Percentiles rank a stretch among this genome's conserved stretches.
phyloP scores from a whole-genome alignment of 1,139 yeast genomes.

The Debaryomyces coudertii region DNA sequence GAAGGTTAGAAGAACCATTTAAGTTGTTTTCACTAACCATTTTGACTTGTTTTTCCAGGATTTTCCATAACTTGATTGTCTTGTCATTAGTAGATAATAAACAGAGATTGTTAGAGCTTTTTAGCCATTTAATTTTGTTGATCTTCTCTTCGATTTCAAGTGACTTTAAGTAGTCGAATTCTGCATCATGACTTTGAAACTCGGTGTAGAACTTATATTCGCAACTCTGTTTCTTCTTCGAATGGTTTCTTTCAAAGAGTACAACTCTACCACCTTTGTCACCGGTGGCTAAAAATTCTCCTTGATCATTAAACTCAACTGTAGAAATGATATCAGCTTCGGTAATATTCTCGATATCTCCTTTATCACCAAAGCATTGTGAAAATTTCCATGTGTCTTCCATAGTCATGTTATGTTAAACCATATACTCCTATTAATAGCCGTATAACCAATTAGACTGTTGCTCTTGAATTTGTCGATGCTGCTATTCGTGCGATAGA shows the following conservation, averaged over 20 bases:
- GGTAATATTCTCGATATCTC: conserved; percentile 92
- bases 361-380: conserved; percentile 97
- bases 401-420: conserved; percentile 12
- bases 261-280: conserved; percentile 99
- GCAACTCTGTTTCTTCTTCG: conserved; percentile 68
- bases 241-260: conserved; percentile 84
- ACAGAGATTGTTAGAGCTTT: conserved; percentile 82
- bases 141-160: conserved; percentile 97
- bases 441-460: not conserved
- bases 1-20: conserved; percentile 41
- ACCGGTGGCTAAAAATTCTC: conserved; percentile 95
- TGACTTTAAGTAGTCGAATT: conserved; percentile 93
- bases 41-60: conserved; percentile 88
- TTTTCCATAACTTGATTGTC: conserved; percentile 96
- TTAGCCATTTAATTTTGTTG: conserved; percentile 96
- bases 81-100: conserved; percentile 93
- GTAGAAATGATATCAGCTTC: conserved; percentile 98
- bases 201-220: conserved; percentile 96
- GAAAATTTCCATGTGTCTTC: conserved; percentile 68
- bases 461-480: conserved; percentile 2
- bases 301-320: conserved; percentile 94
- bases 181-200: conserved; percentile 98
- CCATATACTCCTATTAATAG: conserved; percentile 5
- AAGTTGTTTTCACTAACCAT: conserved; percentile 91
- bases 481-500: conserved; percentile 2